Evolutionary conservation across 345 rosid species (phyloP), one percentile per base, ranked within the genome.

Genomic region (Kandelia obovata): DNA sequence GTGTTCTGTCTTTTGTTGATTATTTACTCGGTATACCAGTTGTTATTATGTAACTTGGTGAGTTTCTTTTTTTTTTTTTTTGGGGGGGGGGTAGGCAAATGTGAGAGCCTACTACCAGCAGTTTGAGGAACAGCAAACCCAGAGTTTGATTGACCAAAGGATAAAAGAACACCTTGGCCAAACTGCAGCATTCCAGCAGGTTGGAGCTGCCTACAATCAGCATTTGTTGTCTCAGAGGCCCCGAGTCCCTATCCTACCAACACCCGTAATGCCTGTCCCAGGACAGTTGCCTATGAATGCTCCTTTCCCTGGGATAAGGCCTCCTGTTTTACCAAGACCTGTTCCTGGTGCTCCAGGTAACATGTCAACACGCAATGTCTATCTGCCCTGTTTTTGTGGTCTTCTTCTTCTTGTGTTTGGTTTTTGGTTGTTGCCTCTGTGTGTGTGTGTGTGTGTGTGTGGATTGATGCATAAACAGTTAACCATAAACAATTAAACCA

Each of bases 111-210:
- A 95, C 81, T 95, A 95, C 78, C 99, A 90, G 77, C 98, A 95
- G 73, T 95, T 95, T n/a, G 98, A 95, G 87, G 99, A 92, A 76
- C 96, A 95, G 75, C 98, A 95, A 70, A 95, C 96, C 15, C 99
- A 95, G 74, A 95, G 92, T 78, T 72, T 95, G 75, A 87, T 95
- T 52, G 98, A 95, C 83, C 98, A 95, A 82, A 87, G 96, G 78
- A 89, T 95, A 63, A 95, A 92, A 79, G 98, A 92, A 70, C 98
- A 90, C 80, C 89, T 95, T 64, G 99, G 92, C 67, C 96, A 95
- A 77, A 57, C 96, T 66, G 93, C 91, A 66, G 96, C 88, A 21
- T 92, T 77, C 73, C 90, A 87, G 58, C 98, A 92, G 79, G 97
- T 95, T 58, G 98, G 99, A 61, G 96, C 85, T 25, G 91, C 86